Percentiles rank a stretch among this genome's conserved stretches.
Conservation (phyloP, 1,284 basidiomycete genomes). For the Boletus holoroseus region DNA sequence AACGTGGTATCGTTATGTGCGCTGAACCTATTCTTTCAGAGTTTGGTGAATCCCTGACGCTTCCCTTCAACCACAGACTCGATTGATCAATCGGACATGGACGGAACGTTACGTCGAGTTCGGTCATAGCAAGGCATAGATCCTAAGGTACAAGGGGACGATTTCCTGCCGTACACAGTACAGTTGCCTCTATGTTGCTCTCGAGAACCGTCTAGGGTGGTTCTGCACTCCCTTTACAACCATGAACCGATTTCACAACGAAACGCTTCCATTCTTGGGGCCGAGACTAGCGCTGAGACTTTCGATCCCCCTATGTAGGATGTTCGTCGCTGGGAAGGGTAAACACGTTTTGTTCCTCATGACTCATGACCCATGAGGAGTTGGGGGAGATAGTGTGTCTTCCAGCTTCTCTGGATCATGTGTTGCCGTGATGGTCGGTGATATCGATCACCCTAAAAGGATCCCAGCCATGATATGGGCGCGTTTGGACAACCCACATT, state of each 20-base stretch:
- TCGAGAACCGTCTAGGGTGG: neutral
- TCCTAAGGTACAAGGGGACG: neutral
- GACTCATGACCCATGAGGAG: neutral
- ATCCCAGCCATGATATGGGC: neutral
- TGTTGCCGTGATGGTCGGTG: slow-evolving; percentile 1
- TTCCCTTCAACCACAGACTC: slow-evolving; percentile 11
- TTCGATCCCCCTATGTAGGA: neutral
- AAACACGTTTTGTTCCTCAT: slow-evolving; percentile 15
- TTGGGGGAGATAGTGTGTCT: neutral
- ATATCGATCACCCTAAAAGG: neutral
- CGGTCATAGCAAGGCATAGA: slow-evolving; percentile 12
- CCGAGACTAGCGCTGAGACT: neutral
- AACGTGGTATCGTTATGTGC: slow-evolving; percentile 27
- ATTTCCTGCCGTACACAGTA: slow-evolving; percentile 7
- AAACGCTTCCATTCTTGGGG: slow-evolving; percentile 4
- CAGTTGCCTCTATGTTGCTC: neutral
- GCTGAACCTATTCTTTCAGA: slow-evolving; percentile 6
- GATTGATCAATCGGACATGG: slow-evolving; percentile 23
- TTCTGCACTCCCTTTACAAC: neutral
- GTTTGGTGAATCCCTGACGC: neutral
- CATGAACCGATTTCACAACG: neutral
- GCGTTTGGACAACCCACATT: neutral
- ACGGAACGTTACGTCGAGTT: slow-evolving; percentile 29
- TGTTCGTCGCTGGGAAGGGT: neutral
- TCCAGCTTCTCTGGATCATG: neutral